Evolutionary conservation across 768 basidiomycete genomes (phyloP), one percentile per base, ranked within the genome.

Genomic region (Suillus subaureus): DNA sequence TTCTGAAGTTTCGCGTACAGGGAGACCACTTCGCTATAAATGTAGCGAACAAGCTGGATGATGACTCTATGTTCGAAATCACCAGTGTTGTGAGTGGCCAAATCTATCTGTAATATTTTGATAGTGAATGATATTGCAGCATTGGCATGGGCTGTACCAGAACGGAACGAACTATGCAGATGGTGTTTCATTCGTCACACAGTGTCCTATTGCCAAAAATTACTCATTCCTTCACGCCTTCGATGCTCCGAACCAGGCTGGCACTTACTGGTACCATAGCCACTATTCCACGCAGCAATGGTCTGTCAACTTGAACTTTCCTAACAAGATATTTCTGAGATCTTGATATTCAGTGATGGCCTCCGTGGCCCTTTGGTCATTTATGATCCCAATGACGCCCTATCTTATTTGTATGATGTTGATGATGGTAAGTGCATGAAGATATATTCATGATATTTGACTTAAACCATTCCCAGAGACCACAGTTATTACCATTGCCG

Each of bases 221-320:
- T 1, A 16, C 26, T 52, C 26, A 8, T 52, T 52, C 16, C 26
- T 49, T 13, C 16, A 52, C 4, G 16, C 51, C 16, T 52, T 52
- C 16, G 26, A 28, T 18, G 51, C 16, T 16, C 51, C 51, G 8
- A 52, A 52, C 18, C 51, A 79, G 64, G 61, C 74, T 7, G 73
- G 73, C 9, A 75, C 73, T 26, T 74, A 61, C 63, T 76, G 79
- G 77, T 81, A 82, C 56, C 78, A 83, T 57, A 74, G 73, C 33
- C 77, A 78, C 61, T 71, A 78, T 55, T 70, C 79, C 4, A 82
- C 83, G 2, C 81, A 82, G 56, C 56, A 51, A 28, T 51, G 49
- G 49, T 51, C 16, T 51, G 26, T 51, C 16, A 4, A 15, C 7
- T 16, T 28, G 3, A 51, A 28, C 7, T 51, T 47, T 26, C 15